Conservation (phyloP, 169 alveolate genomes). For the Cryptosporidium viatorum region DNA sequence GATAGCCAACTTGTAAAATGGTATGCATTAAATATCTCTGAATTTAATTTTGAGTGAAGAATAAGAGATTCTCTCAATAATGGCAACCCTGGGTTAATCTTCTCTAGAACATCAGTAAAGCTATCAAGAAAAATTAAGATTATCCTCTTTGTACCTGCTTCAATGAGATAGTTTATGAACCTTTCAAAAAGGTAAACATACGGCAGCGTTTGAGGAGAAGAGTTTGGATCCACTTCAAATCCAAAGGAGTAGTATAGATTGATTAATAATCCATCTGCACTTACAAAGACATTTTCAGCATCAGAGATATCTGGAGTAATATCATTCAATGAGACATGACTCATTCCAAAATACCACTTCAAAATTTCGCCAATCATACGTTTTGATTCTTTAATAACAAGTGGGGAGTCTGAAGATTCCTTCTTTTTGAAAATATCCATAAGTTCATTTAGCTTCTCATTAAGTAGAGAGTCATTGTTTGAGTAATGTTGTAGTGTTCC, state of each 20-base stretch:
- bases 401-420: constrained; percentile 6
- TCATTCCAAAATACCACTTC: constrained; percentile 61
- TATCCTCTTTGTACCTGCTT: constrained; percentile 63
- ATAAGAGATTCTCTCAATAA: constrained; percentile 33
- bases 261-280: constrained; percentile 57
- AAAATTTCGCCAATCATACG: constrained; percentile 43
- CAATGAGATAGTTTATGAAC: constrained; percentile 52
- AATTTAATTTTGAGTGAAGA: constrained; percentile 42
- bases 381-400: constrained; percentile 28
- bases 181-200: constrained; percentile 61
- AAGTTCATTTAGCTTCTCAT: constrained; percentile 39
- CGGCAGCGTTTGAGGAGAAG: constrained; percentile 62
- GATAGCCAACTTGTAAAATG: constrained; percentile 55
- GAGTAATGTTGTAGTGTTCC: neutral
- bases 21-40: constrained; percentile 19
- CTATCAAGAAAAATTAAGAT: constrained; percentile 39
- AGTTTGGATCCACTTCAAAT: constrained; percentile 20
- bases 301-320: constrained; percentile 72
- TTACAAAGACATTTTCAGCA: constrained; percentile 69
- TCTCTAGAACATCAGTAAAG: constrained; percentile 19
- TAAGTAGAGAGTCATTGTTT: constrained; percentile 8
- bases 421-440: constrained; percentile 10
- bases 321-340: constrained; percentile 46
- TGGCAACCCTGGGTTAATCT: constrained; percentile 50
- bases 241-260: constrained; percentile 57